phyloP scores from a whole-genome alignment of 2,329 filamentous ascomycete genomes.

The Fusarium chlamydosporum region DNA sequence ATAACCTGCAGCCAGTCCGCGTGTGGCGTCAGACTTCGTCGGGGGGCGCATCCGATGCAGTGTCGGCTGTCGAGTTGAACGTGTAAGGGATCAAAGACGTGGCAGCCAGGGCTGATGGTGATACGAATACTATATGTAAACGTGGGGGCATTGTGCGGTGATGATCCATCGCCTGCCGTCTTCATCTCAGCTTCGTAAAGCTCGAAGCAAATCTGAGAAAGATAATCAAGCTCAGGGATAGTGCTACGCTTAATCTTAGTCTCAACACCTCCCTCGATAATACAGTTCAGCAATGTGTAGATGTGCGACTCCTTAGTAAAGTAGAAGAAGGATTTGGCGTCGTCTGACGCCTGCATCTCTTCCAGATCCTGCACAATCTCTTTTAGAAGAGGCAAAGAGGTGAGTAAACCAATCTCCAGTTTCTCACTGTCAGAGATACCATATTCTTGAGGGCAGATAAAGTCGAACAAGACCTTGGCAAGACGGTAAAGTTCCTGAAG shows the following conservation, averaged over 20 bases:
- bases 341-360: constrained; percentile 94
- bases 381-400: constrained; percentile 91
- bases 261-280: constrained; percentile 94
- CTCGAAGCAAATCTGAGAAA: constrained; percentile 98
- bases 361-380: constrained; percentile 98
- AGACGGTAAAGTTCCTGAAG: constrained; percentile 93
- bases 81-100: constrained; percentile 95
- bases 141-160: constrained; percentile 70
- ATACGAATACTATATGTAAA: constrained; percentile 98
- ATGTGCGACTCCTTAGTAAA: constrained; percentile 99
- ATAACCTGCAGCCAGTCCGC: constrained; percentile 98
- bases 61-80: constrained; percentile 97
- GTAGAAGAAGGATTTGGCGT: constrained; percentile 97
- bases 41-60: constrained; percentile 93
- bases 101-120: constrained; percentile 93
- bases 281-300: constrained; percentile 97
- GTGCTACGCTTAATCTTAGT: constrained; percentile 96
- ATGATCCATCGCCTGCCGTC: constrained; percentile 57
- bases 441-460: constrained; percentile 98
- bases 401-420: constrained; percentile 96
- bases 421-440: constrained; percentile 96
- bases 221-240: constrained; percentile 96
- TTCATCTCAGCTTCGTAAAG: constrained; percentile 94
- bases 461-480: constrained; percentile 96
- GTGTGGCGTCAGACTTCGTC: constrained; percentile 89